phyloP scores from a whole-genome alignment of 1,284 basidiomycete genomes.

The Trametes pubescens region DNA sequence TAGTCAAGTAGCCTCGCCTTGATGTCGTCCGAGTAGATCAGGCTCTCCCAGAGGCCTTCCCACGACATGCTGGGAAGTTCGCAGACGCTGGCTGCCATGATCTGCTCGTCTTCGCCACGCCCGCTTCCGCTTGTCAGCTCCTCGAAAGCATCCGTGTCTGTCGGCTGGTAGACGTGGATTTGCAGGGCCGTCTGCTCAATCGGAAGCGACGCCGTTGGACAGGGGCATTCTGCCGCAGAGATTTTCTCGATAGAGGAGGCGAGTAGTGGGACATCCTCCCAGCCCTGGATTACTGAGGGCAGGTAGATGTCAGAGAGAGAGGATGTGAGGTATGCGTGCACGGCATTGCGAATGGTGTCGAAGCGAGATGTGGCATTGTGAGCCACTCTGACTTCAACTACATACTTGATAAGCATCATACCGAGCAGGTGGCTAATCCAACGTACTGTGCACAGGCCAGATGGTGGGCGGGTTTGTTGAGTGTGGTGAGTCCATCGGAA shows the following conservation, averaged over 20 bases:
- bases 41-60: conserved; percentile 92
- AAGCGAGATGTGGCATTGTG: conserved; percentile 72
- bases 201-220: conserved; percentile 60
- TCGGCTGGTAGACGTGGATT: conserved; percentile 90
- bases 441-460: conserved; percentile 70
- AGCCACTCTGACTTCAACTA: conserved; percentile 87
- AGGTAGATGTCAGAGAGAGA: conserved; percentile 69
- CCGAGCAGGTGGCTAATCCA: background rate
- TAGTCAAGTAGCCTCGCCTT: conserved; percentile 92
- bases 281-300: conserved; percentile 74
- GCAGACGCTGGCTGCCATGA: conserved; percentile 87
- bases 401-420: conserved; percentile 1
- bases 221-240: conserved; percentile 74
- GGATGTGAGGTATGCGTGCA: conserved; percentile 66
- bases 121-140: conserved; percentile 77
- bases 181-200: conserved; percentile 70
- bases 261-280: conserved; percentile 78
- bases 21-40: conserved; percentile 91
- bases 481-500: conserved; percentile 36
- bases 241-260: conserved; percentile 81
- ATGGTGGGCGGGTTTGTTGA: conserved; percentile 36
- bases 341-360: conserved; percentile 72
- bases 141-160: conserved; percentile 73
- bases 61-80: conserved; percentile 84
- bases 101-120: conserved; percentile 73